Evolutionary conservation across 225 moss, liverwort and hornwort species (phyloP), one percentile per base, ranked within the genome.

Genomic region (Asterella californica): DNA sequence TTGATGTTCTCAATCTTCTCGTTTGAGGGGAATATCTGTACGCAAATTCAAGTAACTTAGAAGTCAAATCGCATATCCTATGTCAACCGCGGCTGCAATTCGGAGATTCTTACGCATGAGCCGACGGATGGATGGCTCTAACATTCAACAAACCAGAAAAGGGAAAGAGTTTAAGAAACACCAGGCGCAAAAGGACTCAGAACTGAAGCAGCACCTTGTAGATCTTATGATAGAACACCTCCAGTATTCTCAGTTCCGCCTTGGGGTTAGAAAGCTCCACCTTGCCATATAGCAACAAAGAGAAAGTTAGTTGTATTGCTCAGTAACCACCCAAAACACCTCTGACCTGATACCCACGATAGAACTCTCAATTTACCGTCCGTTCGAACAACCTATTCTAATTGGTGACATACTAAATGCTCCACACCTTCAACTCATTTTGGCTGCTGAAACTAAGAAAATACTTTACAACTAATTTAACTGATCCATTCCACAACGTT

Each of bases 1-100:
- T 97, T 97, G 42, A 97, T 97, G 72, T 97, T 97, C 81, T 97
- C 96, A 77, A 97, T 97, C 82, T 97, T 97, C 85, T 97, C 96
- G 84, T 90, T 94, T 74, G 91, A 84, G 45, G 96, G 96, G 50
- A 97, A 97, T 68, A 97, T 94, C 96, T 97, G 82, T 30, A 38
- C 11, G 21, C 34, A 5, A 60, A 29, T 54, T 76, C 3, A 8
- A 72, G 29, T 25, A 2, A 53, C 0, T 36, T 22, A 70, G 29
- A 63, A 57, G 14, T 46, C 55, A 27, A 45, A 72, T 61, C 29
- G 3, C 42, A 42, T 42, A 42, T 42, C 42, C 42, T 7, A 42
- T 42, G 42, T 42, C 42, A 3, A 42, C 42, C 42, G 42, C 42
- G 7, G 61, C 49, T 37, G 55, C 8, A 46, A 77, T 32, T 67